These are phyloP conservation scores for Yamadazyma laniorum DNA, from an alignment of 805 yeast genomes.

Conservation along the genomic window DNA sequence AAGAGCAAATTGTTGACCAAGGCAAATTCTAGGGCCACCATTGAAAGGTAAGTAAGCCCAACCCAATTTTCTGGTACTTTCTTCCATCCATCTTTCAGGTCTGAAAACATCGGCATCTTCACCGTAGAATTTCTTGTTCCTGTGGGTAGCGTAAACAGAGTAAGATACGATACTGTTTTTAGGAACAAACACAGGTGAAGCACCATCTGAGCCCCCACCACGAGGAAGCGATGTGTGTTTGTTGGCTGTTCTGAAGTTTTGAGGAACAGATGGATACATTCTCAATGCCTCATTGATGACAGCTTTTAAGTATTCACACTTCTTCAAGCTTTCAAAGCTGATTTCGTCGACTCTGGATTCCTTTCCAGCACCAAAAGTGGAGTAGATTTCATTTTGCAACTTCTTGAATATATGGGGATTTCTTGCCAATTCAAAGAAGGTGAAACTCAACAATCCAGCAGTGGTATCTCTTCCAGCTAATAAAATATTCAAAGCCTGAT, in stretches of 20 bases:
- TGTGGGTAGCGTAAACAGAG: constrained; percentile 21
- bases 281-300: constrained; percentile 36
- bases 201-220: constrained; percentile 33
- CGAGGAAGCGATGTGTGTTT: constrained; percentile 30
- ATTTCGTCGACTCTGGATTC: constrained; percentile 27
- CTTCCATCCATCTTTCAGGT: constrained; percentile 40
- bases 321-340: constrained; percentile 37
- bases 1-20: constrained; percentile 56
- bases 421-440: constrained; percentile 34
- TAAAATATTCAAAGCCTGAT: constrained; percentile 40
- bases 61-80: constrained; percentile 30
- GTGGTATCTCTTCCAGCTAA: constrained; percentile 45
- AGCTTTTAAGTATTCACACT: constrained; percentile 38
- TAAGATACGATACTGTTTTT: constrained; percentile 22
- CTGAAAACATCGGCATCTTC: constrained; percentile 32
- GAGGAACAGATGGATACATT: constrained; percentile 35
- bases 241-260: constrained; percentile 28
- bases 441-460: constrained; percentile 37
- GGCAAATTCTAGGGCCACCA: constrained; percentile 56
- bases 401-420: constrained; percentile 31
- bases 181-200: constrained; percentile 19
- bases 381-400: constrained; percentile 28
- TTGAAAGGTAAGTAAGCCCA: constrained; percentile 55
- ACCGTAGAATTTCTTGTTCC: constrained; percentile 27
- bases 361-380: constrained; percentile 32